phyloP scores from a whole-genome alignment of 306 rosid species.

The Glycine soja region DNA sequence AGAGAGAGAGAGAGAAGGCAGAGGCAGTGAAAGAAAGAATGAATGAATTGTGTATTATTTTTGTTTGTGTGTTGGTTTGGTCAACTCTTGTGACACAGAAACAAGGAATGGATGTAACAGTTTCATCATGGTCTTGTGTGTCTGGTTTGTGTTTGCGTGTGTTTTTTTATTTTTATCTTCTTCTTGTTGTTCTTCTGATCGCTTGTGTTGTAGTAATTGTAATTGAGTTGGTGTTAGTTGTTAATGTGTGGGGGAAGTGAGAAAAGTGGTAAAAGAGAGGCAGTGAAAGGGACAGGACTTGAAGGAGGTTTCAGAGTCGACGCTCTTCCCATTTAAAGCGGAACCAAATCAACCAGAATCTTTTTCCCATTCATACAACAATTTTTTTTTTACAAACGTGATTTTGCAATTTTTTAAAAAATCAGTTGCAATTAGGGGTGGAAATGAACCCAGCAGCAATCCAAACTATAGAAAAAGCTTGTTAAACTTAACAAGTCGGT shows the following conservation, averaged over 20 bases:
- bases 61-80: not conserved
- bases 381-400: too few species aligned
- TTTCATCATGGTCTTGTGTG: not conserved
- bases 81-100: conserved; percentile 32
- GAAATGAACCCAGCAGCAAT: too few species aligned
- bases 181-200: not conserved
- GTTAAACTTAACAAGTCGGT: too few species aligned
- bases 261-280: not conserved
- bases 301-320: conserved; percentile 28
- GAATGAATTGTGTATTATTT: not conserved
- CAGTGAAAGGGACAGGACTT: conserved; percentile 1
- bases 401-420: too few species aligned
- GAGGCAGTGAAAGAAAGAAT: too few species aligned
- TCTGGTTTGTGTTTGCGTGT: not conserved
- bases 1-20: too few species aligned
- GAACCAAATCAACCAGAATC: conserved; percentile 9
- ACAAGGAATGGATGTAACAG: not conserved
- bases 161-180: not conserved
- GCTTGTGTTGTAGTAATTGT: not conserved
- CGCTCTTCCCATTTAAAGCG: conserved; percentile 45
- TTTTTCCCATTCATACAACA: too few species aligned
- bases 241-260: not conserved
- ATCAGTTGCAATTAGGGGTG: too few species aligned
- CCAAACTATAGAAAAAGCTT: too few species aligned
- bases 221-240: too few species aligned